Evolutionary conservation across 345 rosid genomes (phyloP), one percentile per base, ranked within the genome.

Genomic region (Linum usitatissimum): DNA sequence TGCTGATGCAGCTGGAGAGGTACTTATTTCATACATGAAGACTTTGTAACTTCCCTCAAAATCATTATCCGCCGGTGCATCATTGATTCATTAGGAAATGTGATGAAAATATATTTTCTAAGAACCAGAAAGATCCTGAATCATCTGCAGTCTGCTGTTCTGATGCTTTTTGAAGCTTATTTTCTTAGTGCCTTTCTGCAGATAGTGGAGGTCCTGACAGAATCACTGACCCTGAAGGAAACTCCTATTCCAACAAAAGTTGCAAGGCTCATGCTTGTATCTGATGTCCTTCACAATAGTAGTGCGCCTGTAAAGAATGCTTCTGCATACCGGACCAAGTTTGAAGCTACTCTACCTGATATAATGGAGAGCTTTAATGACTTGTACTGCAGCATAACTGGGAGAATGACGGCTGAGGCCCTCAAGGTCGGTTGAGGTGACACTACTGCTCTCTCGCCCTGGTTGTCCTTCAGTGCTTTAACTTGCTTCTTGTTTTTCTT

Each of bases 1-100:
- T 78, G 96, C 96, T 71, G 99, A 94, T 78, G 99, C 99, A 63
- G 99, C 99, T 6, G 97, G 99, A 75, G 99, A 94, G 91, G 99
- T 94, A 9, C 15, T 4, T 15, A 45, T 45, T 45, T 45, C 14
- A 45, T 34, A 34, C 38, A 5, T 34, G 38, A 34, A 34, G 38
- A 34, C 38, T 34, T 34, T 34, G 3, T 34, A 23, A 34, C 38
- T 34, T 34, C 38, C 38, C 5, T 34, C 38, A 34, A 34, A 34
- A 34, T 34, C 38, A 34, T 34, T 34, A 7, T 34, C 38, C 5
- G 4, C 38, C 8, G 5, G 38, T 34, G 38, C 38, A 34, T 34
- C 38, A 34, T 34, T 45, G 13, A 45, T 45, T 45, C 51, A 45
- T 10, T 45, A 10, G 14, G 17, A 45, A 45, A 45, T 45, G 51